These are phyloP conservation scores for Paraphysoderma sedebokerense DNA, from an alignment of 371 early-diverging fungal genomes.

Conservation along the genomic window DNA sequence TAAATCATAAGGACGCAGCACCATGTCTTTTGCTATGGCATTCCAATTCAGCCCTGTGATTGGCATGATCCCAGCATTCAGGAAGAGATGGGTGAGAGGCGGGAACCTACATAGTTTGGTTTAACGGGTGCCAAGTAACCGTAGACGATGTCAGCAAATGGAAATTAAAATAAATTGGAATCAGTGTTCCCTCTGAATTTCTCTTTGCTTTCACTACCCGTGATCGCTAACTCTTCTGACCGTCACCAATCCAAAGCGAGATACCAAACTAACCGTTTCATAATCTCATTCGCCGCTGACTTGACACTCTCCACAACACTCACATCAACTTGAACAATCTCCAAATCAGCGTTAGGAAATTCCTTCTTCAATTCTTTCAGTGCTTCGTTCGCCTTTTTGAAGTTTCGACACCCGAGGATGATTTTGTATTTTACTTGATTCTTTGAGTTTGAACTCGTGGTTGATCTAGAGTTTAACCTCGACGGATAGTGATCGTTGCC, in stretches of 20 bases:
- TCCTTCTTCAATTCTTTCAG: constrained; percentile 21
- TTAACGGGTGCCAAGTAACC: no score
- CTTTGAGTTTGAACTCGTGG: neutral
- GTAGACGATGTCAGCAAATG: no score
- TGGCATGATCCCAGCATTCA: constrained; percentile 67
- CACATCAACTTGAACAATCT: constrained; percentile 8
- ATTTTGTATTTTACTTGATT: constrained; percentile 16
- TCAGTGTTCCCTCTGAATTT: no score
- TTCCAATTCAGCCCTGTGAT: constrained; percentile 29
- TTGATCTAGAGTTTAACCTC: neutral
- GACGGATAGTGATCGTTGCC: neutral
- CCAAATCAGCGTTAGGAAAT: constrained; percentile 17
- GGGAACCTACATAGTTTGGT: constrained; percentile 13
- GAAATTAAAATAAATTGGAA: no score
- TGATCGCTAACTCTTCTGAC: no score
- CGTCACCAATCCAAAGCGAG: no score
- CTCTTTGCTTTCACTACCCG: no score
- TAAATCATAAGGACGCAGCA: constrained; percentile 37
- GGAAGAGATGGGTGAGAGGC: constrained; percentile 43
- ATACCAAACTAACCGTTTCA: no score
- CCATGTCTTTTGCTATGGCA: constrained; percentile 19
- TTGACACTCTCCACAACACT: neutral
- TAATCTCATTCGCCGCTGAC: constrained; percentile 1
- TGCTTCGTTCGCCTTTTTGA: constrained; percentile 34
- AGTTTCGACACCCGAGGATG: constrained; percentile 61